A percentile compares a stretch with the other conserved stretches of the same genome.
Conservation (phyloP, 2,329 filamentous ascomycete species). For the Alternaria atra region DNA sequence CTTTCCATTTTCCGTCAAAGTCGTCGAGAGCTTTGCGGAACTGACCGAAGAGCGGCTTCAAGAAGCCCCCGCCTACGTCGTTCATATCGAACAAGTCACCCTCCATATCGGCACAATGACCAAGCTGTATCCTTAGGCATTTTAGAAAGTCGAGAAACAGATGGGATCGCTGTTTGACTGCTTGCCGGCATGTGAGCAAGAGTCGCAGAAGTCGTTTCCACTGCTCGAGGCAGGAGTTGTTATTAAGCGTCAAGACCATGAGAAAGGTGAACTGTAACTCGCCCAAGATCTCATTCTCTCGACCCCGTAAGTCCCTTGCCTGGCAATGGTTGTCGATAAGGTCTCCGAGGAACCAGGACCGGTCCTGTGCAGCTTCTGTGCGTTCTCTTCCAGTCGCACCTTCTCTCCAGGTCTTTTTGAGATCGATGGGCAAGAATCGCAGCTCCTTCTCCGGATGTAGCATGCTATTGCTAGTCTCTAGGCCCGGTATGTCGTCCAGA, state of each 20-base stretch:
- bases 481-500: conserved; percentile 67
- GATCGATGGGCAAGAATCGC: conserved; percentile 65
- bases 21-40: conserved; percentile 64
- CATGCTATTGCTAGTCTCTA: conserved; percentile 50
- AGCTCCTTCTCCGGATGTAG: conserved; percentile 54
- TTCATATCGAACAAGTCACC: conserved; percentile 68
- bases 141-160: conserved; percentile 64
- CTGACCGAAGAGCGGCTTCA: conserved; percentile 61
- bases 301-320: conserved; percentile 33
- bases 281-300: conserved; percentile 57
- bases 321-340: conserved; percentile 57
- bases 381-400: conserved; percentile 69
- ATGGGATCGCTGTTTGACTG: conserved; percentile 58
- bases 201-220: conserved; percentile 69
- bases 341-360: conserved; percentile 68
- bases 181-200: conserved; percentile 64
- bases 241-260: conserved; percentile 70
- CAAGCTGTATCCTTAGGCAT: conserved; percentile 62
- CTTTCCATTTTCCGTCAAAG: conserved; percentile 51
- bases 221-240: conserved; percentile 71
- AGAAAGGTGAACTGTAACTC: conserved; percentile 71
- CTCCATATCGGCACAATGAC: conserved; percentile 66
- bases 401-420: conserved; percentile 69
- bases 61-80: conserved; percentile 61
- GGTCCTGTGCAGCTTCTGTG: conserved; percentile 69